phyloP scores from a whole-genome alignment of 306 rosid species.

The Comarum palustre region DNA sequence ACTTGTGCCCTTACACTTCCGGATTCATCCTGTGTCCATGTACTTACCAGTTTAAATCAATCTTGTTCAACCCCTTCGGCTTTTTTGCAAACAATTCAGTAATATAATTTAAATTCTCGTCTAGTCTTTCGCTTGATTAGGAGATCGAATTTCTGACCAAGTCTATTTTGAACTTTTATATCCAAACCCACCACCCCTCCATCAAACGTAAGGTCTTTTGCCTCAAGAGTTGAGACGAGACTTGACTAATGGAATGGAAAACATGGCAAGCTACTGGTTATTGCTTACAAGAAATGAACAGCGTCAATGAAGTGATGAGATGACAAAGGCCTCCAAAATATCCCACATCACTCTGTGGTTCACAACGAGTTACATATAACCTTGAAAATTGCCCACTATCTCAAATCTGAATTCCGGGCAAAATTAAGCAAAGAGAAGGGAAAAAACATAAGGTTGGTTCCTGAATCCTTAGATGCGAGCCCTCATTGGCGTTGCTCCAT shows the following conservation, averaged over 20 bases:
- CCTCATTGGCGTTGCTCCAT: constrained; percentile 26
- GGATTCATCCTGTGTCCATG: too few relatives aligned
- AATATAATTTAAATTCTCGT: too few relatives aligned
- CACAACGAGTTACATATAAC: not conserved
- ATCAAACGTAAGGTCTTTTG: not conserved
- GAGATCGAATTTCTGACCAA: too few relatives aligned
- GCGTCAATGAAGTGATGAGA: not conserved
- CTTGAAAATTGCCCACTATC: not conserved
- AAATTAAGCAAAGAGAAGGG: not conserved
- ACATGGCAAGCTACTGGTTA: not conserved
- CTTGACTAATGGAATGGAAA: not conserved
- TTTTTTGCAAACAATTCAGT: too few relatives aligned
- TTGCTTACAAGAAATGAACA: not conserved
- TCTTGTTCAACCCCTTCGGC: too few relatives aligned
- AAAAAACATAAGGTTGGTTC: not conserved
- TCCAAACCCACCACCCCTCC: too few relatives aligned
- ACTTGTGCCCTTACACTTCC: too few relatives aligned
- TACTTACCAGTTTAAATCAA: not conserved
- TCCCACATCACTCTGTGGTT: constrained; percentile 1
- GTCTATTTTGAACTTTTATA: too few relatives aligned
- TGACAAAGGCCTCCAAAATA: constrained; percentile 7
- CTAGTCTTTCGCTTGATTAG: too few relatives aligned
- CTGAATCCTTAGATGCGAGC: constrained; percentile 36
- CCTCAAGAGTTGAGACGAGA: not conserved
- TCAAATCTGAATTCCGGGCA: not conserved